Evolutionary conservation across 2,329 filamentous ascomycete genomes (phyloP).

Genomic region (Aspergillus sp.): DNA sequence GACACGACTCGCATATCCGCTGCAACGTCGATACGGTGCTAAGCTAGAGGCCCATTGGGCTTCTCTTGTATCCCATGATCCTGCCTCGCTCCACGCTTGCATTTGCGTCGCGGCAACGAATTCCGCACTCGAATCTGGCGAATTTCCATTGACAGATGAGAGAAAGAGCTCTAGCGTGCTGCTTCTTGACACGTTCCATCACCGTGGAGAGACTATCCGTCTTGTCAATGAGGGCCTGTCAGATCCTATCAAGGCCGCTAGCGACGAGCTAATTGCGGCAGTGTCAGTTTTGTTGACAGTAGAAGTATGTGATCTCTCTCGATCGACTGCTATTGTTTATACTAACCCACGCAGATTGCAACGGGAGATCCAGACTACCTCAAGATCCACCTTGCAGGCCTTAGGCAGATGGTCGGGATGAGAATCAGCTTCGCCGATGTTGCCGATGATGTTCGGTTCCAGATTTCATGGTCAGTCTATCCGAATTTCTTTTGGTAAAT

Average conservation of each 20-base stretch:
- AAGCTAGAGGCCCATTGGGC: slow-evolving; percentile 38
- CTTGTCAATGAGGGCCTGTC: slow-evolving; percentile 40
- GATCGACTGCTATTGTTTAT: neutral
- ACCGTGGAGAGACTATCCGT: slow-evolving; percentile 40
- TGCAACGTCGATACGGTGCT: slow-evolving; percentile 34
- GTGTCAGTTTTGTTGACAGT: slow-evolving; percentile 41
- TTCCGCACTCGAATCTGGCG: slow-evolving; percentile 32
- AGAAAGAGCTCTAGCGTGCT: slow-evolving; percentile 30
- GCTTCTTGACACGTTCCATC: slow-evolving; percentile 39
- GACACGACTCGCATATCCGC: slow-evolving; percentile 36
- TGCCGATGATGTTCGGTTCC: slow-evolving; percentile 36
- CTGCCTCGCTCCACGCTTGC: slow-evolving; percentile 36
- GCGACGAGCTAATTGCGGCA: slow-evolving; percentile 40
- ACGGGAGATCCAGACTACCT: slow-evolving; percentile 41
- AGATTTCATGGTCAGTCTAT: slow-evolving; percentile 36
- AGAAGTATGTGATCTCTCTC: slow-evolving; percentile 29
- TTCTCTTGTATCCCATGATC: slow-evolving; percentile 34
- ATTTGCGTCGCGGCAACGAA: slow-evolving; percentile 41
- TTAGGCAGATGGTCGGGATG: slow-evolving; percentile 40
- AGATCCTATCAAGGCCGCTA: slow-evolving; percentile 37
- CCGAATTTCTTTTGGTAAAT: neutral
- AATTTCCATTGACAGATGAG: slow-evolving; percentile 33
- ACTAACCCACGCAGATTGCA: slow-evolving; percentile 32
- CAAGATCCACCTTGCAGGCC: slow-evolving; percentile 40
- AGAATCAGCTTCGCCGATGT: slow-evolving; percentile 40